Evolutionary conservation across 441 rosid species (phyloP).

Genomic region (Adansonia grandidieri): DNA sequence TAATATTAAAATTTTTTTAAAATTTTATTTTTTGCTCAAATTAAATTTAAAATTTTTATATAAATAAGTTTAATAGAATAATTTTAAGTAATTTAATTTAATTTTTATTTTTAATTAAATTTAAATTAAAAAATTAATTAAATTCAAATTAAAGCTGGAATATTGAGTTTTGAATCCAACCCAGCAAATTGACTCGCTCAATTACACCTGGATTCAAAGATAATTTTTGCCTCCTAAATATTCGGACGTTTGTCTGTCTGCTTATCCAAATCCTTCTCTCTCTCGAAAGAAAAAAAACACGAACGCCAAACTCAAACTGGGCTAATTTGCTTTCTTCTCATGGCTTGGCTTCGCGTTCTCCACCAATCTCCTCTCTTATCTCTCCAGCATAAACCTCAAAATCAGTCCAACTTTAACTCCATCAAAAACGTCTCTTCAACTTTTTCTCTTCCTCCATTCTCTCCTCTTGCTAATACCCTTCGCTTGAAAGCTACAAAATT

Average conservation of each 20-base stretch:
- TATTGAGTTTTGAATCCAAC: too few species aligned
- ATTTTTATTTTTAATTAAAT: too few species aligned
- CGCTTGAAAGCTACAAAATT: not conserved
- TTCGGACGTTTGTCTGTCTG: not conserved
- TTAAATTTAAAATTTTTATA: too few species aligned
- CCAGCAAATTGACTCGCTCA: too few species aligned
- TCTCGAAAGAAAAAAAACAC: too few species aligned
- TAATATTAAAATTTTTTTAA: too few species aligned
- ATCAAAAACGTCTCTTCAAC: not conserved
- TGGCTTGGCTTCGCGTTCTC: slow-evolving; percentile 61
- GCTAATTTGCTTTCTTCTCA: slow-evolving; percentile 15
- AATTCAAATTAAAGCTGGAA: too few species aligned
- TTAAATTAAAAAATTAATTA: too few species aligned
- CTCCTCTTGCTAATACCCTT: not conserved
- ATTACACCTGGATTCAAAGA: not conserved
- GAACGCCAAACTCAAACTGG: not conserved
- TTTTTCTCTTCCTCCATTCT: slow-evolving; percentile 20
- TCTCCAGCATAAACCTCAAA: slow-evolving; percentile 33
- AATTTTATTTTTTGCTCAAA: too few species aligned
- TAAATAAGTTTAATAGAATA: too few species aligned
- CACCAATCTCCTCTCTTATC: slow-evolving; percentile 30
- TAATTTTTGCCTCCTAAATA: slow-evolving; percentile 6
- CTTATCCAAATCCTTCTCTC: slow-evolving; percentile 18
- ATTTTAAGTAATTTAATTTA: too few species aligned
- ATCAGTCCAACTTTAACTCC: slow-evolving; percentile 26